Conservation (phyloP, 345 rosid genomes). For the Ceriops zippeliana region DNA sequence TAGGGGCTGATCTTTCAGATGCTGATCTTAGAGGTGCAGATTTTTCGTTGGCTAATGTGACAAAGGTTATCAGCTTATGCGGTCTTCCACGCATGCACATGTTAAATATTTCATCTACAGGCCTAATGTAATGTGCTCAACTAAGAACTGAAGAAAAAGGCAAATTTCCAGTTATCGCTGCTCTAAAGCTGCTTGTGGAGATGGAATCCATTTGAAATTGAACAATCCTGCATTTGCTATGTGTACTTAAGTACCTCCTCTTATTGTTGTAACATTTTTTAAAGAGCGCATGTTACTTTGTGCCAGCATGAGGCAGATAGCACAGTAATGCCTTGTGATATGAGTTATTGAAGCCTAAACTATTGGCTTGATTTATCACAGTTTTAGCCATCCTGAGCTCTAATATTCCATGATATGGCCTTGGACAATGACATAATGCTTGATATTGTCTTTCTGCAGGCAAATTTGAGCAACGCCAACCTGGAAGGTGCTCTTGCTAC, state of each 20-base stretch:
- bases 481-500: conserved; percentile 90
- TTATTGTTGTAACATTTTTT: background rate
- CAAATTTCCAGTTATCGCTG: background rate
- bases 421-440: background rate
- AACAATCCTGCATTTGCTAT: background rate
- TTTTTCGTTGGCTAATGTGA: conserved; percentile 84
- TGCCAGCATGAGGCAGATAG: background rate
- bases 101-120: background rate
- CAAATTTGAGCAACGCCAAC: conserved; percentile 77
- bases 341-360: background rate
- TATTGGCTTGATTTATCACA: background rate
- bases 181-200: background rate
- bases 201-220: background rate
- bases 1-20: conserved; percentile 94
- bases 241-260: background rate
- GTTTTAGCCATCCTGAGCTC: background rate
- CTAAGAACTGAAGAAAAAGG: background rate
- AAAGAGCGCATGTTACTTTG: background rate
- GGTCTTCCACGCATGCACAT: background rate
- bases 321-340: background rate
- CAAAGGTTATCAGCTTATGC: conserved; percentile 50
- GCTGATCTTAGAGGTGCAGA: conserved; percentile 87
- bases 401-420: background rate
- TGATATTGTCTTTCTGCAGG: conserved; percentile 42
- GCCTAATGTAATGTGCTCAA: too few species aligned